Conservation (phyloP, 2,329 filamentous ascomycete species). For the Aspergillus uvarum region DNA sequence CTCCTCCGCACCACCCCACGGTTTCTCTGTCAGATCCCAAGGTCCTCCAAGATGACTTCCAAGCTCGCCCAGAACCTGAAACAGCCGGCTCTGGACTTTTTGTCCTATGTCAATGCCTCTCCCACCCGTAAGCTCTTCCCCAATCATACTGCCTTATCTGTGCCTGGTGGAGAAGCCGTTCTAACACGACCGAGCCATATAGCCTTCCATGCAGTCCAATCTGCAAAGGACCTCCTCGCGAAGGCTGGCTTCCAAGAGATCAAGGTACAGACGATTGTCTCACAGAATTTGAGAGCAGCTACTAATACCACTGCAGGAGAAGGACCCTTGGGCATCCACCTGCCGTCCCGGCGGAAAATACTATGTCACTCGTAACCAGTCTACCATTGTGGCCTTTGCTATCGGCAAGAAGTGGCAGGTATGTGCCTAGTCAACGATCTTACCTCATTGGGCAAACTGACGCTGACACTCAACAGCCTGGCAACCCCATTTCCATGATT, state of each 20-base stretch:
- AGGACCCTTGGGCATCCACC: constrained; percentile 79
- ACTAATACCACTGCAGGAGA: constrained; percentile 56
- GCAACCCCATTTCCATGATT: constrained; percentile 87
- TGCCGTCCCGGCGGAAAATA: constrained; percentile 89
- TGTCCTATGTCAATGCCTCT: constrained; percentile 91
- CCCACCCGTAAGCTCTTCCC: constrained; percentile 70
- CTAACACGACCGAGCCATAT: constrained; percentile 12
- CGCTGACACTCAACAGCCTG: constrained; percentile 52
- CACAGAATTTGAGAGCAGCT: not conserved
- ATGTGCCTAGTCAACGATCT: constrained; percentile 8
- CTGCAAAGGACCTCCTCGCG: constrained; percentile 71
- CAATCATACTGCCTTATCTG: constrained; percentile 8
- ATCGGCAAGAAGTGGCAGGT: constrained; percentile 84
- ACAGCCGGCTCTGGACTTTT: constrained; percentile 71
- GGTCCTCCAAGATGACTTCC: constrained; percentile 31
- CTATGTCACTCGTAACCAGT: constrained; percentile 90
- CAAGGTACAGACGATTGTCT: constrained; percentile 50
- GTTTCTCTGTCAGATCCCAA: constrained; percentile 12
- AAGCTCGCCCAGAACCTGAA: constrained; percentile 28
- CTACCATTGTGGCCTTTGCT: constrained; percentile 88
- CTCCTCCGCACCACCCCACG: constrained; percentile 12
- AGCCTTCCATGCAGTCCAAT: constrained; percentile 94
- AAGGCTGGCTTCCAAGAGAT: constrained; percentile 84
- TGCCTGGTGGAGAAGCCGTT: not conserved
- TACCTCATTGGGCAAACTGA: not conserved